Percentiles rank a stretch among this genome's conserved stretches.
Evolutionary conservation across 352 stramenopile genomes (phyloP).

Genomic region (Phytopythium delawarense): DNA sequence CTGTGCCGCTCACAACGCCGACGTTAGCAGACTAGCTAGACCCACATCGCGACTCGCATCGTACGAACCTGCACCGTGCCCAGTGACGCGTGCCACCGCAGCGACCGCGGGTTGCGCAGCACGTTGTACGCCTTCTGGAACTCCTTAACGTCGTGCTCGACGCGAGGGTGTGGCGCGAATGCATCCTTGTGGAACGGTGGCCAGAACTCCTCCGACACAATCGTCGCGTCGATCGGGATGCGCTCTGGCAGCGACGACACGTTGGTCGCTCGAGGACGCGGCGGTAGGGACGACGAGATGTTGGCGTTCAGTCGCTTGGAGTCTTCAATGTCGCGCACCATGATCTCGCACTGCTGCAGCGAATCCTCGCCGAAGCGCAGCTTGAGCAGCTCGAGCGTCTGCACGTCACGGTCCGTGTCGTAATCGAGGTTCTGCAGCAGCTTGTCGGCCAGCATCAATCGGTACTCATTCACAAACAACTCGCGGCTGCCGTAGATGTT

Average conservation of each 20-base stretch:
- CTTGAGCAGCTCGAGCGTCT: conserved; percentile 97
- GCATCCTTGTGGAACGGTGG: conserved; percentile 92
- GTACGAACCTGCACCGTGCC: conserved; percentile 86
- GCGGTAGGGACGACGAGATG: conserved; percentile 54
- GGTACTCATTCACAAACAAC: conserved; percentile 99
- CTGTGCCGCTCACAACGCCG: not conserved
- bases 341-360: conserved; percentile 96
- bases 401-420: conserved; percentile 91
- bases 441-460: conserved; percentile 97
- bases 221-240: conserved; percentile 84
- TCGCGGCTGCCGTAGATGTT: conserved; percentile 99
- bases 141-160: conserved; percentile 74
- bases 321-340: conserved; percentile 97
- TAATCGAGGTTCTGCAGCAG: conserved; percentile 92
- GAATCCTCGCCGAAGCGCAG: conserved; percentile 93
- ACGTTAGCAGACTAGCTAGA: conserved; percentile 12
- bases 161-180: conserved; percentile 86
- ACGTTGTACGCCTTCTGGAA: conserved; percentile 91
- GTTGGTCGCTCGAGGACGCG: not conserved
- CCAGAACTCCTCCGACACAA: conserved; percentile 98
- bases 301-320: conserved; percentile 94
- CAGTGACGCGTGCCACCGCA: conserved; percentile 93
- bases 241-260: not conserved
- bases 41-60: not conserved
- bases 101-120: conserved; percentile 92